A percentile compares a stretch with the other conserved stretches of the same genome.
phyloP scores from a whole-genome alignment of 2,329 filamentous ascomycete genomes.

The Colletotrichum cuscutae region DNA sequence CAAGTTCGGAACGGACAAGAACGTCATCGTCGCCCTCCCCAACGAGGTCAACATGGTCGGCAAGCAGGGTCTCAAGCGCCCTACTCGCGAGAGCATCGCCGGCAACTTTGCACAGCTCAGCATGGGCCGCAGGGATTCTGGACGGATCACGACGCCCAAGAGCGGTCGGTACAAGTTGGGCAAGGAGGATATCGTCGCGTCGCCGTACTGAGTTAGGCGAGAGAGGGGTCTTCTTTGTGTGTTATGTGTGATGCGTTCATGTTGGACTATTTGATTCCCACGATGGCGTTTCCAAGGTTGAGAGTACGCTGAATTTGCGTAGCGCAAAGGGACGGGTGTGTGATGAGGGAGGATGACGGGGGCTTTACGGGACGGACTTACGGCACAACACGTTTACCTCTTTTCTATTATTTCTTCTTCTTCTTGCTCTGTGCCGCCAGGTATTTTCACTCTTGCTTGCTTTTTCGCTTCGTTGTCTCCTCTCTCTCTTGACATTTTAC shows the following conservation, averaged over 20 bases:
- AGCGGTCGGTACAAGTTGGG: slow-evolving; percentile 78
- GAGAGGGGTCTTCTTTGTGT: background rate
- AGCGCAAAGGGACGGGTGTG: background rate
- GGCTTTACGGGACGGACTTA: slow-evolving; percentile 4
- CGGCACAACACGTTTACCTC: background rate
- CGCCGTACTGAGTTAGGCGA: slow-evolving; percentile 58
- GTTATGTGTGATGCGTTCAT: slow-evolving; percentile 10
- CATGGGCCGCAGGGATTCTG: slow-evolving; percentile 60
- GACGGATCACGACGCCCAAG: slow-evolving; percentile 61
- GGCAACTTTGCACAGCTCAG: slow-evolving; percentile 58
- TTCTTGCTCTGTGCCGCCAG: background rate
- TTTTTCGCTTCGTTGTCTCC: background rate
- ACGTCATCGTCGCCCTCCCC: slow-evolving; percentile 94
- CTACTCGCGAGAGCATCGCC: slow-evolving; percentile 93
- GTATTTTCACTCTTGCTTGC: background rate
- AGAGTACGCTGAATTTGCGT: background rate
- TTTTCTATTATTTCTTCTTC: background rate
- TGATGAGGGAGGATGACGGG: background rate
- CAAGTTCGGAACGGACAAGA: slow-evolving; percentile 96
- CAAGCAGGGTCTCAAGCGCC: slow-evolving; percentile 84
- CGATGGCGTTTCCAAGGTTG: slow-evolving; percentile 5
- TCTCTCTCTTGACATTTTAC: background rate
- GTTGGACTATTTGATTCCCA: background rate
- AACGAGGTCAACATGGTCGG: slow-evolving; percentile 99
- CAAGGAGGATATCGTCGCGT: slow-evolving; percentile 85